A percentile compares a stretch with the other conserved stretches of the same genome.
These are phyloP conservation scores for Globisporangium emineosum DNA, from an alignment of 352 stramenopile genomes.

Conservation along the genomic window DNA sequence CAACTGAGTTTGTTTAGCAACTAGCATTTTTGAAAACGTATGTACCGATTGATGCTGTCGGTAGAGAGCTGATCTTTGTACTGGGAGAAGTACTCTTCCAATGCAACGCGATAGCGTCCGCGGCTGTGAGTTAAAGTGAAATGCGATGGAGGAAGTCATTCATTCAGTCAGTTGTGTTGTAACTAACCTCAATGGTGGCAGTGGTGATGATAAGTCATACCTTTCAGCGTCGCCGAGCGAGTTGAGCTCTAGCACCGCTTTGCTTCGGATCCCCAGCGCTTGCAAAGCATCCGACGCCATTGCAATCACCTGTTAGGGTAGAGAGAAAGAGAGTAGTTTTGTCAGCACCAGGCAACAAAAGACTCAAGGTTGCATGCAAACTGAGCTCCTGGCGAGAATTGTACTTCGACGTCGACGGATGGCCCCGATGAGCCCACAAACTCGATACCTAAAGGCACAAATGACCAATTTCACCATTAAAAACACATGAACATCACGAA, in stretches of 20 bases:
- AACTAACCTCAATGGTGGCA: neutral
- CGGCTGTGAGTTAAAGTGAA: constrained; percentile 32
- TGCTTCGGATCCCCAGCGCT: constrained; percentile 50
- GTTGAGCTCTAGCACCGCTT: constrained; percentile 75
- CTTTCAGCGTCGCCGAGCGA: constrained; percentile 80
- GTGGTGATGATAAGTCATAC: constrained; percentile 18
- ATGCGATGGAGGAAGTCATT: neutral
- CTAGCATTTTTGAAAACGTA: neutral
- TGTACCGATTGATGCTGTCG: constrained; percentile 72
- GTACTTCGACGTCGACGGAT: constrained; percentile 78
- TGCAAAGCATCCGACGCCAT: constrained; percentile 67
- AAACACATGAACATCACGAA: neutral
- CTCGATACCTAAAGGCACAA: constrained; percentile 47
- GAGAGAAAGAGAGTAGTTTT: neutral
- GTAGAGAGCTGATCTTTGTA: constrained; percentile 63
- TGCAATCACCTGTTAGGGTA: constrained; percentile 54
- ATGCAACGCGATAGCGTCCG: constrained; percentile 54
- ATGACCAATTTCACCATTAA: constrained; percentile 5
- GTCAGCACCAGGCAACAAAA: neutral
- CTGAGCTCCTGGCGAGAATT: neutral
- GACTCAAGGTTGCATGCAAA: neutral
- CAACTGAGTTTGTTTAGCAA: neutral
- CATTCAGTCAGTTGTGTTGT: neutral
- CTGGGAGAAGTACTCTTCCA: constrained; percentile 63
- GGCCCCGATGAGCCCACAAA: constrained; percentile 75